phyloP scores from a whole-genome alignment of 2,329 filamentous ascomycete species.

The Bipolaris zeicola region DNA sequence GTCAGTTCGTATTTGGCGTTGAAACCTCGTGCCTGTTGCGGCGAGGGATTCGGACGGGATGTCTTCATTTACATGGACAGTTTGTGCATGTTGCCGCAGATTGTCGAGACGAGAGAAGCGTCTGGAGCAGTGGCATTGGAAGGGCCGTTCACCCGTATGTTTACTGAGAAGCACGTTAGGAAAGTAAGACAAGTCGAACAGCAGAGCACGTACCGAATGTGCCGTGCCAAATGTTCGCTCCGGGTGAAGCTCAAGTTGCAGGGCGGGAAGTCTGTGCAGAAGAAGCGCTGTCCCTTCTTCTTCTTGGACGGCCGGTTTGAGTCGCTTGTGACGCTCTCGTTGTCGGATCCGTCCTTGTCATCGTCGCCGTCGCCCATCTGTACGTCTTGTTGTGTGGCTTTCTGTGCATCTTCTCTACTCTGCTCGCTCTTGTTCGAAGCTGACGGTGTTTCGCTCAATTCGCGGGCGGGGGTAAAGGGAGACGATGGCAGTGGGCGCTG shows the following conservation, averaged over 20 bases:
- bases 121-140: conserved; percentile 92
- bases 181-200: conserved; percentile 1
- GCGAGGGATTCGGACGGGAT: conserved; percentile 93
- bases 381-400: conserved; percentile 70
- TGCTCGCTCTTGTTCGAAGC: conserved; percentile 47
- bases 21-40: conserved; percentile 88
- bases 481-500: conserved; percentile 55
- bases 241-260: conserved; percentile 94
- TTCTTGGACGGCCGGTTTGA: conserved; percentile 84
- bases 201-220: conserved; percentile 74
- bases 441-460: conserved; percentile 49
- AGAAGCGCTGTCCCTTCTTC: conserved; percentile 96
- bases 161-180: conserved; percentile 64
- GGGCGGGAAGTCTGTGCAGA: conserved; percentile 92
- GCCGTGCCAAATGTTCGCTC: conserved; percentile 91
- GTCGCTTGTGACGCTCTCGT: conserved; percentile 56
- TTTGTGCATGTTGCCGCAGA: conserved; percentile 93
- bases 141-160: conserved; percentile 95
- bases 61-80: conserved; percentile 95
- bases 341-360: conserved; percentile 59
- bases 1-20: conserved; percentile 88
- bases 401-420: conserved; percentile 64
- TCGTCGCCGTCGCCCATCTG: conserved; percentile 75
- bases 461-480: conserved; percentile 53
- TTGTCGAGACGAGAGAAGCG: conserved; percentile 95